Percentiles rank a stretch among this genome's conserved stretches.
phyloP scores from a whole-genome alignment of 805 yeast species.

The Saturnispora hagleri region DNA sequence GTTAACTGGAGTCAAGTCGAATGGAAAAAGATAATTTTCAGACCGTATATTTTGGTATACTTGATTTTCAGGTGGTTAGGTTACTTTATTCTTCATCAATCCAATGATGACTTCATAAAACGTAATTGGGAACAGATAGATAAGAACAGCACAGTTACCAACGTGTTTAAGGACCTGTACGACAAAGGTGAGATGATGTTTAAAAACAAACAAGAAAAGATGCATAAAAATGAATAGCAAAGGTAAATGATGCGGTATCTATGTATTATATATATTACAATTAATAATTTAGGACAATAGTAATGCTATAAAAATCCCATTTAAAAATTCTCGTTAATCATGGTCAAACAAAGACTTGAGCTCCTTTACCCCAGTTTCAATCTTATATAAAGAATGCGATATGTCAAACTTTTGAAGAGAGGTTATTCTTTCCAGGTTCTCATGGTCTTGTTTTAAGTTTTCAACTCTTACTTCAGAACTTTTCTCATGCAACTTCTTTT shows the following conservation, averaged over 20 bases:
- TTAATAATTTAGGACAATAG: not conserved
- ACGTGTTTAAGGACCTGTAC: slow-evolving; percentile 16
- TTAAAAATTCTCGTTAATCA: not conserved
- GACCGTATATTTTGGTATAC: slow-evolving; percentile 19
- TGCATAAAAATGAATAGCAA: not conserved
- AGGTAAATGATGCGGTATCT: not conserved
- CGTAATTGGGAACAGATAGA: slow-evolving; percentile 25
- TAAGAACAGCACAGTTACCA: slow-evolving; percentile 19
- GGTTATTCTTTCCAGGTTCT: not conserved
- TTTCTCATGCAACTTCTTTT: slow-evolving; percentile 20
- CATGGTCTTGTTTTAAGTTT: not conserved
- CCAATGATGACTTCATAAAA: slow-evolving; percentile 18
- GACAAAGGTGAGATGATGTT: slow-evolving; percentile 13
- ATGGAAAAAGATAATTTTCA: slow-evolving; percentile 10
- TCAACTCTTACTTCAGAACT: not conserved
- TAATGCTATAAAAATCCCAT: not conserved
- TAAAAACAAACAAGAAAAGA: not conserved
- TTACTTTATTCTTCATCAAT: slow-evolving; percentile 11
- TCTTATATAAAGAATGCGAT: slow-evolving; percentile 1
- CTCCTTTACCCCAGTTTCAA: not conserved
- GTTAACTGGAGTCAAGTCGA: slow-evolving; percentile 8
- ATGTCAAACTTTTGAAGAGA: not conserved
- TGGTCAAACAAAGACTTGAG: not conserved
- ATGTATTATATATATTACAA: not conserved
- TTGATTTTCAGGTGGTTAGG: slow-evolving; percentile 16